Evolutionary conservation across 2,329 filamentous ascomycete genomes (phyloP).

Genomic region (Canariomyces notabilis): DNA sequence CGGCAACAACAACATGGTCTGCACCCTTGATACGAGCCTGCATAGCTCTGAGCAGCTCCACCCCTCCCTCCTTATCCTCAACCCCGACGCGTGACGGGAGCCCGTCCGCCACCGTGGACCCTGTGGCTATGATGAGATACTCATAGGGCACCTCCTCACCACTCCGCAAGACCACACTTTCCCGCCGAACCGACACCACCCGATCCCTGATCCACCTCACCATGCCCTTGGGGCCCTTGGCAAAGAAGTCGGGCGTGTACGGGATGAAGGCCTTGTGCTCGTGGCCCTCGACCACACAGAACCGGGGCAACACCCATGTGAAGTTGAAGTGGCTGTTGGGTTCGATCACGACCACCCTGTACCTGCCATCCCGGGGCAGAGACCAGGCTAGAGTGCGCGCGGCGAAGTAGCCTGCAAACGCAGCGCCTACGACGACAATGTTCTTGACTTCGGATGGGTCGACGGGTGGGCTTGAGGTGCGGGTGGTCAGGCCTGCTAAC

Average conservation of each 20-base stretch:
- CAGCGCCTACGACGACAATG: conserved; percentile 53
- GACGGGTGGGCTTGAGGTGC: not conserved
- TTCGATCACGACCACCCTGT: conserved; percentile 52
- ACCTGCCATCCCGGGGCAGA: conserved; percentile 42
- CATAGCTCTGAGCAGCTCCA: conserved; percentile 39
- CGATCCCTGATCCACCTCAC: conserved; percentile 24
- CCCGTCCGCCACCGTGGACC: conserved; percentile 37
- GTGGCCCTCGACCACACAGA: conserved; percentile 50
- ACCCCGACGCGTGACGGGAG: conserved; percentile 46
- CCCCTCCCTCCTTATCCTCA: conserved; percentile 38
- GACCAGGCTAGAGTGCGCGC: conserved; percentile 43
- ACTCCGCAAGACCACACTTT: conserved; percentile 36
- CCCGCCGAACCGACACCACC: conserved; percentile 35
- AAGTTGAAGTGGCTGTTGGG: conserved; percentile 58
- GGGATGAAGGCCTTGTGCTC: conserved; percentile 58
- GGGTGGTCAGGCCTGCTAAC: conserved; percentile 3
- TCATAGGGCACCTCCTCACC: conserved; percentile 47
- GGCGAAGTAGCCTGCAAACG: conserved; percentile 51
- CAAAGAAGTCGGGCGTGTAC: conserved; percentile 33
- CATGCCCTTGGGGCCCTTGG: conserved; percentile 21
- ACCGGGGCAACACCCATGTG: conserved; percentile 56
- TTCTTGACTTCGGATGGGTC: conserved; percentile 29
- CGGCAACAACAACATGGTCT: conserved; percentile 45
- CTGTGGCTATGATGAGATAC: conserved; percentile 55
- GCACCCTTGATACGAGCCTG: conserved; percentile 42